phyloP scores from a whole-genome alignment of 139 green algal species.

The Gonium pectorale region DNA sequence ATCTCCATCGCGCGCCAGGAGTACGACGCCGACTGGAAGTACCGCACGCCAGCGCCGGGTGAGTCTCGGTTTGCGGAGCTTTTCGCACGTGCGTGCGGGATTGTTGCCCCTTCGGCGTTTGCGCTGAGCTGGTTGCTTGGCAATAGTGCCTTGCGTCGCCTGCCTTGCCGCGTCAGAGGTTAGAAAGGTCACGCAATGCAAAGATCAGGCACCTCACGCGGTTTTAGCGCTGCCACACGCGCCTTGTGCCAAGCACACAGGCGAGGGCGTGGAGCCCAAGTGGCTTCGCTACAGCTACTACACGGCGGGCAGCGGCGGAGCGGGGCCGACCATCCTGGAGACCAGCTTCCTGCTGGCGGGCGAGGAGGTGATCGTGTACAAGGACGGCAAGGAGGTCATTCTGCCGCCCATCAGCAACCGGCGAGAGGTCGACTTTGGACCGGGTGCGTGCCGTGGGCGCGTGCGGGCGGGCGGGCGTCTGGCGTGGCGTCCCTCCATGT shows the following conservation, averaged over 20 bases:
- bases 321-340: slow-evolving; percentile 94
- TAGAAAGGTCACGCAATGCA: too few relatives aligned
- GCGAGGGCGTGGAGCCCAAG: slow-evolving; percentile 68
- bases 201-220: too few relatives aligned
- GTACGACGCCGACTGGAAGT: slow-evolving; percentile 71
- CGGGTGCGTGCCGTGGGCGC: slow-evolving; percentile 67
- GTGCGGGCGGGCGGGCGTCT: too few relatives aligned
- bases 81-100: too few relatives aligned
- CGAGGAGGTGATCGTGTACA: slow-evolving; percentile 67
- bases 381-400: slow-evolving; percentile 65
- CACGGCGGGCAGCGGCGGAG: slow-evolving; percentile 91
- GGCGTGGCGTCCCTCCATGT: too few relatives aligned
- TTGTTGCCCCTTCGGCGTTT: too few relatives aligned
- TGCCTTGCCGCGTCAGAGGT: too few relatives aligned
- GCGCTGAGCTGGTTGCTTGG: too few relatives aligned
- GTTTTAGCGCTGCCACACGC: too few relatives aligned
- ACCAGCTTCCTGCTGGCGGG: slow-evolving; percentile 89
- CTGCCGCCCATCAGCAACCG: slow-evolving; percentile 80
- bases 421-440: slow-evolving; percentile 93
- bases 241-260: slow-evolving; percentile 31
- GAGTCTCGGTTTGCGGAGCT: too few relatives aligned
- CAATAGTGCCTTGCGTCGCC: too few relatives aligned
- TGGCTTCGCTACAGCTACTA: slow-evolving; percentile 91
- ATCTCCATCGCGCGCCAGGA: slow-evolving; percentile 74
- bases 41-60: slow-evolving; percentile 57